Evolutionary conservation across 1,139 yeast genomes (phyloP), one percentile per base, ranked within the genome.

Genomic region (Pichia terricola): DNA sequence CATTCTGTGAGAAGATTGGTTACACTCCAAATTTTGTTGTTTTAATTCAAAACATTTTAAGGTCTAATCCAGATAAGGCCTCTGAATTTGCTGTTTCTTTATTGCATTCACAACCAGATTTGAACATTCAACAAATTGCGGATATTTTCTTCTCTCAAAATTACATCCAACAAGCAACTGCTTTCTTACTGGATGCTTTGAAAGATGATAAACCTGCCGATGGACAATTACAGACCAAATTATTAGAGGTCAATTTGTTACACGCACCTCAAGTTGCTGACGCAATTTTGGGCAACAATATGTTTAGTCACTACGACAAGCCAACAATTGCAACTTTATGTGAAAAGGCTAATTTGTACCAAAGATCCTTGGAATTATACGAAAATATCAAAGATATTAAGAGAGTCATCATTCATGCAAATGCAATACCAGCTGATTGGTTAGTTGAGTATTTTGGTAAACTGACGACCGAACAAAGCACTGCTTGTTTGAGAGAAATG

Each of bases 221-320:
- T 61, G 97, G 96, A 22, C 95, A 88, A 59, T 72, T 94, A 61
- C 98, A 94, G 72, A 94, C 98, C 16, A 80, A 94, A 60, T 80
- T 94, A 44, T 76, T 94, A 56, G 98, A 94, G 67, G 88, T 86
- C 55, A 94, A 94, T 65, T 72, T 94, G 62, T 67, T 86, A 62
- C 94, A 89, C 62, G 98, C 98, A 9, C 99, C 99, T 42, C 98
- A 94, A 72, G 98, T 94, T 46, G 99, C 98, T 38, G 98, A 94
- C 67, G 99, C 99, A 25, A 94, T 91, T 54, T 75, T 91, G 60
- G 96, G 97, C 49, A 91, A 91, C 65, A 81, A 82, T 50, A 89
- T 91, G 88, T 94, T 94, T 68, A 80, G 91, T 53, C 96, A 89
- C 61, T 91, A 87, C 65, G 98, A 91, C 65, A 85, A 87, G 57